Base-by-base conservation (phyloP, 257 asterid species). In the Nicotiana undulata region DNA sequence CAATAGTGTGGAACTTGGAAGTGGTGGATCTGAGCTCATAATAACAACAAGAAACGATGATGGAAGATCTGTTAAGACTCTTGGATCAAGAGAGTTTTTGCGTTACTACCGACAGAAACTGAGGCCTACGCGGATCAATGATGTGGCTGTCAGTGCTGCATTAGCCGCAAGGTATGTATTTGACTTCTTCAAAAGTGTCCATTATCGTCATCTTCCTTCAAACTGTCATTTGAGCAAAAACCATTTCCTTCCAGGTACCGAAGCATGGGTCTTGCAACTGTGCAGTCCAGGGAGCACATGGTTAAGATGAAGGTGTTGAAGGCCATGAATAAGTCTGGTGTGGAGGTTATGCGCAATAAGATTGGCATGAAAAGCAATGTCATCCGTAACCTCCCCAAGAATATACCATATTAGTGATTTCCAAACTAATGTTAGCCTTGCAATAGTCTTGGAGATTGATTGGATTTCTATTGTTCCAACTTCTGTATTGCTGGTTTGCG, bases 61-160 rank as follows among this genome's bases (percentile, higher is more conserved):
- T 81, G 67, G 88, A 29, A 84, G 64, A 46, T 76, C 78, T 53
- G 90, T 91, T 58, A 93, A 61, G 88, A 92, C 90, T 87, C 92
- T 96, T 22, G 98, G 99, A n/a, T 96, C 97, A n/a, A 91, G 98
- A 84, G 98, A 96, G 80, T 96, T 85, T 88, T 55, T 96, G 88
- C 92, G 89, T 80, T 96, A 96, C 81, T 96, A 94, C 85, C 96
- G 95, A 65, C 99, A 94, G 84, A 96, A 92, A 85, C 98, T 91
- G 17, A 91, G 96, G 16, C 99, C 99, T 5, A 85, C 90, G 9
- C 83, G 93, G 59, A 85, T 88, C 44, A 90, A 86, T 82, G 84
- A 88, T 61, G 83, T 87, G 18, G 84, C 89, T 44, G 87, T 89
- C 24, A 80, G 90, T 53, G 89, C 87, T 83, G 85, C 90, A 77